These are phyloP conservation scores for Porphyrellus cyaneotinctus DNA, from an alignment of 768 basidiomycete genomes.

Conservation along the genomic window DNA sequence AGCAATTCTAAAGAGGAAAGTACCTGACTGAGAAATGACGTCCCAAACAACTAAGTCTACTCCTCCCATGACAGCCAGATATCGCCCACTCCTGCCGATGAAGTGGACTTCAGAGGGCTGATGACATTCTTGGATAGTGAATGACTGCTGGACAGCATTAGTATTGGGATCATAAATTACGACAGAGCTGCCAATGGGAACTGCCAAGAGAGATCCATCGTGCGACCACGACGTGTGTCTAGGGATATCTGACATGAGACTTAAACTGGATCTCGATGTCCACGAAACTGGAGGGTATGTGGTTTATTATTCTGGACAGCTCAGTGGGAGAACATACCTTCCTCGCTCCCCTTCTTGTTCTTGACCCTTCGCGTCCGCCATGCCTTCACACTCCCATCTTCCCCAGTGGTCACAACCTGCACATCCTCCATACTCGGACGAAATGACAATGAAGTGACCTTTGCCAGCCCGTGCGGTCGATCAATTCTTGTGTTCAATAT, in stretches of 20 bases:
- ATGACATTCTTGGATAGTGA: conserved; percentile 54
- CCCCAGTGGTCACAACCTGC: conserved; percentile 68
- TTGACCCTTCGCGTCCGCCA: conserved; percentile 62
- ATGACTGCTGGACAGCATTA: conserved; percentile 53
- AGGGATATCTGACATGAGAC: conserved; percentile 65
- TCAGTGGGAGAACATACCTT: conserved; percentile 42
- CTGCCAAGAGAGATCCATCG: conserved; percentile 81
- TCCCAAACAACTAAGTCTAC: conserved; percentile 68
- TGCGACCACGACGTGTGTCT: conserved; percentile 70
- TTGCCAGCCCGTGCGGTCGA: conserved; percentile 69
- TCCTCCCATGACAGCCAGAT: conserved; percentile 52
- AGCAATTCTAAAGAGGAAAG: conserved; percentile 5
- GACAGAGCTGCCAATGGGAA: conserved; percentile 62
- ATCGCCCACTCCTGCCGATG: conserved; percentile 67
- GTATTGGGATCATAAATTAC: conserved; percentile 71
- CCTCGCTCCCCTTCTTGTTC: conserved; percentile 42
- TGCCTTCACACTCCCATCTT: conserved; percentile 71
- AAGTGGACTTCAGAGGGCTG: conserved; percentile 51
- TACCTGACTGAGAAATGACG: conserved; percentile 58
- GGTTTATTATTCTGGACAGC: neutral
- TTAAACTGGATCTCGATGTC: conserved; percentile 71
- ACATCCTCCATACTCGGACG: conserved; percentile 43
- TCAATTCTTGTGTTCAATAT: conserved; percentile 86
- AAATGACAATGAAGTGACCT: conserved; percentile 67
- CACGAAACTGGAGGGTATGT: conserved; percentile 47